Conservation (phyloP, 2,329 filamentous ascomycete genomes). For the Ophiostoma quercus region DNA sequence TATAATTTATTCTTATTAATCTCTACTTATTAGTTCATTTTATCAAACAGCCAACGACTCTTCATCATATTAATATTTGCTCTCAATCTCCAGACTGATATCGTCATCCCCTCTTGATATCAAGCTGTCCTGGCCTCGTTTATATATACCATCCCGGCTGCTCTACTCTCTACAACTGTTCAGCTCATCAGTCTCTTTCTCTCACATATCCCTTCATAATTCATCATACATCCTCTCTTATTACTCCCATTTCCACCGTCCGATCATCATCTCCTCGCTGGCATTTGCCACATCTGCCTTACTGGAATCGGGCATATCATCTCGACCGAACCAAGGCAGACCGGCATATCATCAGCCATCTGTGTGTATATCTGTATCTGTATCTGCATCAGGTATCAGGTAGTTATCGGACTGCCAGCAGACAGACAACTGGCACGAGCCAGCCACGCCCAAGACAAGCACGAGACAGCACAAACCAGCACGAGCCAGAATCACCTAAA, state of each 20-base stretch:
- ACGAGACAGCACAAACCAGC: too few relatives aligned
- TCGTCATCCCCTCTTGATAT: background rate
- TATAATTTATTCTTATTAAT: background rate
- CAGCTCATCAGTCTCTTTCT: background rate
- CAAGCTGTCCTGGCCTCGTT: background rate
- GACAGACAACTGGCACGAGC: constrained; percentile 4
- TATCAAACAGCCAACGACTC: background rate
- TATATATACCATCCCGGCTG: background rate
- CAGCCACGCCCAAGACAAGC: background rate
- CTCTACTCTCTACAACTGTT: background rate
- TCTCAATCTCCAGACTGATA: background rate
- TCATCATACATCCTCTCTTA: background rate
- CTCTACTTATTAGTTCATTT: background rate
- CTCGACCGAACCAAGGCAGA: background rate
- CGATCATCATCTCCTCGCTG: background rate
- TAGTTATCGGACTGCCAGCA: background rate
- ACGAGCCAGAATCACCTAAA: background rate
- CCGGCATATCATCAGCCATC: background rate
- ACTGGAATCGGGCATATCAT: background rate
- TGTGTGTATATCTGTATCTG: too few relatives aligned
- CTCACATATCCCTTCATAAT: background rate
- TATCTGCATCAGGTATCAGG: background rate
- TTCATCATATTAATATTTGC: background rate
- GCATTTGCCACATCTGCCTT: background rate
- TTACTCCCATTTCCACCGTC: background rate